phyloP scores from a whole-genome alignment of 306 rosid species.

The Datisca glomerata region DNA sequence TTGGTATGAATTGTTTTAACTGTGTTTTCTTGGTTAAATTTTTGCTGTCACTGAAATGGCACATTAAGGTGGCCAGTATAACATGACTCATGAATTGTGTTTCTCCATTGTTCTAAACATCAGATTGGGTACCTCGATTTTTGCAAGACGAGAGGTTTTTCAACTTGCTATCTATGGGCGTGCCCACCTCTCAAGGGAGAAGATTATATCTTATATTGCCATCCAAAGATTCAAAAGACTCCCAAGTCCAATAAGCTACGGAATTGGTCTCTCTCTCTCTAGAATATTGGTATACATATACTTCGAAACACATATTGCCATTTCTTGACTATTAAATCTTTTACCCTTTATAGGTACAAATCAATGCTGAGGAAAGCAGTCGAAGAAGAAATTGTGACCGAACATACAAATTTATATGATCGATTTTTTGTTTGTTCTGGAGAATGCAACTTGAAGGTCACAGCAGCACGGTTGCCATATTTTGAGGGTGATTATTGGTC shows the following conservation, averaged over 20 bases:
- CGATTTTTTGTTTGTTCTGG: slow-evolving; percentile 29
- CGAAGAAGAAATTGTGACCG: slow-evolving; percentile 39
- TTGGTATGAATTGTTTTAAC: slow-evolving; percentile 22
- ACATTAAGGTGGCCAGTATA: neutral
- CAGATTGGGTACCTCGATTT: slow-evolving; percentile 63
- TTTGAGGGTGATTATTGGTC: slow-evolving; percentile 69
- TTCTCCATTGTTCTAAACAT: slow-evolving; percentile 2
- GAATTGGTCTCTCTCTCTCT: slow-evolving; percentile 30
- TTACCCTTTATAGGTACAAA: slow-evolving; percentile 32
- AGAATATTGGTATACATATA: neutral
- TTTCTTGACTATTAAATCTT: neutral
- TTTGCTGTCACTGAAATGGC: neutral
- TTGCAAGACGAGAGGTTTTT: slow-evolving; percentile 58
- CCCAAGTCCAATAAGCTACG: slow-evolving; percentile 46
- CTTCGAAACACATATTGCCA: neutral
- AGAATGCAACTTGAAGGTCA: slow-evolving; percentile 27
- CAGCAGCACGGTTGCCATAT: slow-evolving; percentile 51
- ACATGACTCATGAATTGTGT: neutral
- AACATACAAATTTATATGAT: slow-evolving; percentile 37
- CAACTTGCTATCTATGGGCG: slow-evolving; percentile 51
- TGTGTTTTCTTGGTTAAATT: slow-evolving; percentile 3
- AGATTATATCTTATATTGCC: slow-evolving; percentile 49
- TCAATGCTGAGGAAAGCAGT: slow-evolving; percentile 40
- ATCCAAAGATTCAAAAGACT: slow-evolving; percentile 43
- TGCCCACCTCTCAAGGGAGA: slow-evolving; percentile 55